Percentiles rank a stretch among this genome's conserved stretches.
Conservation (phyloP, 768 basidiomycete genomes). For the Kwoniella sp. region DNA sequence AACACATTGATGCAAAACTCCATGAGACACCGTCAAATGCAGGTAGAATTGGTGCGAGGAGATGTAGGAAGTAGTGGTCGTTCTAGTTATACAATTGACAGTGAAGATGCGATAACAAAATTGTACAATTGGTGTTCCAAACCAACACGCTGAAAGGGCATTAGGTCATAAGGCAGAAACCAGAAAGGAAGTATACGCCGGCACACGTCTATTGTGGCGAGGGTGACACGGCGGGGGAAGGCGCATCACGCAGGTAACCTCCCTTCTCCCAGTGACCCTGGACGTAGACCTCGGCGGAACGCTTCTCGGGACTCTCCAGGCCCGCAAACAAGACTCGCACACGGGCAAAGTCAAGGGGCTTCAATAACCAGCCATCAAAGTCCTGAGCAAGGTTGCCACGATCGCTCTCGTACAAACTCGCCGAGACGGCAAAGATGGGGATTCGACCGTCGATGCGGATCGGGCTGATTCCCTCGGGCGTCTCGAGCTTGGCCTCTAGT, state of each 20-base stretch:
- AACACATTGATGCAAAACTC: too few species aligned
- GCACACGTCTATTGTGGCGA: not conserved
- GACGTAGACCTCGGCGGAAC: slow-evolving; percentile 55
- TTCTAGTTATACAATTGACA: too few species aligned
- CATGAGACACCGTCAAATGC: too few species aligned
- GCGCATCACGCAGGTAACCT: slow-evolving; percentile 46
- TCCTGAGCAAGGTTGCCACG: slow-evolving; percentile 58
- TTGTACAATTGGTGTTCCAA: not conserved
- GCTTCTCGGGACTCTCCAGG: slow-evolving; percentile 57
- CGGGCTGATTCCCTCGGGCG: slow-evolving; percentile 20
- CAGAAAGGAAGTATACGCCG: not conserved
- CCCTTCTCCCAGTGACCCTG: slow-evolving; percentile 52
- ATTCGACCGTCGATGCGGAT: slow-evolving; percentile 63
- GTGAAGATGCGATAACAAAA: not conserved
- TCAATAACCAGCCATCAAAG: slow-evolving; percentile 78
- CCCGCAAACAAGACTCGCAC: slow-evolving; percentile 61
- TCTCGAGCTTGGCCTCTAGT: slow-evolving; percentile 53
- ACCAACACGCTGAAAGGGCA: not conserved
- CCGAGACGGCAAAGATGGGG: slow-evolving; percentile 77
- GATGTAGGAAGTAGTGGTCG: too few species aligned
- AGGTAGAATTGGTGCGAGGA: too few species aligned
- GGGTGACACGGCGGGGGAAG: too few species aligned
- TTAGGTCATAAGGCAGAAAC: not conserved
- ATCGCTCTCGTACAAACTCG: slow-evolving; percentile 62
- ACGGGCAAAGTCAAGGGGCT: slow-evolving; percentile 74